Percentiles rank a stretch among this genome's conserved stretches.
Evolutionary conservation across 2,329 filamentous ascomycete genomes (phyloP).

Genomic region (Diplocarpon mali): DNA sequence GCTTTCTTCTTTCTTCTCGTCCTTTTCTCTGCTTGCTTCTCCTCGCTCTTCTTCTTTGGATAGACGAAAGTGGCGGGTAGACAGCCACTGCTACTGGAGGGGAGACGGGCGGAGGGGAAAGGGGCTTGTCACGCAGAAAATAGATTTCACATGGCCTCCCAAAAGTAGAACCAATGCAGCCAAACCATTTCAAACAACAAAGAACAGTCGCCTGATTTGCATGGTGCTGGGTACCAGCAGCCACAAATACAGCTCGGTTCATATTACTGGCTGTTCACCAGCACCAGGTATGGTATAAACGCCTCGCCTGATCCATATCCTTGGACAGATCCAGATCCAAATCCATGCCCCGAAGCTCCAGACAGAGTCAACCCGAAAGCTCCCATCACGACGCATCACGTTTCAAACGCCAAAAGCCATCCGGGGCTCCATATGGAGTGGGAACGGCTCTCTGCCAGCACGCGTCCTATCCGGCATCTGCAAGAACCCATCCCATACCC

Average conservation of each 20-base stretch:
- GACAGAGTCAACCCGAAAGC: too few relatives aligned
- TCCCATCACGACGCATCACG: neutral
- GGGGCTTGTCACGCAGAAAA: neutral
- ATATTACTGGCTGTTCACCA: neutral
- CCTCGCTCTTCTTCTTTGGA: too few relatives aligned
- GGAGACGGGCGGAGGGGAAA: too few relatives aligned
- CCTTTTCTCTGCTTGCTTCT: too few relatives aligned
- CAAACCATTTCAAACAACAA: neutral
- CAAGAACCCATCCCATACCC: neutral
- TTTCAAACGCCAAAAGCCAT: slow-evolving; percentile 3
- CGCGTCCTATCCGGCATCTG: slow-evolving; percentile 5
- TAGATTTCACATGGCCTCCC: neutral
- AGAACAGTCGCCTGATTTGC: neutral
- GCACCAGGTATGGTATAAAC: neutral
- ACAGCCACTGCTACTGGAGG: too few relatives aligned
- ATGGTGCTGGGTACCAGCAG: neutral
- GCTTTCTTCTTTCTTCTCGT: too few relatives aligned
- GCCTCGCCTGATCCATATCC: neutral
- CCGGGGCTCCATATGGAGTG: slow-evolving; percentile 6
- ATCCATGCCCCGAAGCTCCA: neutral
- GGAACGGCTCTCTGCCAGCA: slow-evolving; percentile 6
- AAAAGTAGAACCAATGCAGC: too few relatives aligned
- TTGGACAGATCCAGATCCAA: neutral
- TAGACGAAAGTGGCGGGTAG: too few relatives aligned
- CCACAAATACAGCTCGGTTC: too few relatives aligned